Percentiles rank a stretch among this genome's conserved stretches.
Evolutionary conservation across 805 yeast species (phyloP).

Genomic region (Schwanniomyces vanrijiae): DNA sequence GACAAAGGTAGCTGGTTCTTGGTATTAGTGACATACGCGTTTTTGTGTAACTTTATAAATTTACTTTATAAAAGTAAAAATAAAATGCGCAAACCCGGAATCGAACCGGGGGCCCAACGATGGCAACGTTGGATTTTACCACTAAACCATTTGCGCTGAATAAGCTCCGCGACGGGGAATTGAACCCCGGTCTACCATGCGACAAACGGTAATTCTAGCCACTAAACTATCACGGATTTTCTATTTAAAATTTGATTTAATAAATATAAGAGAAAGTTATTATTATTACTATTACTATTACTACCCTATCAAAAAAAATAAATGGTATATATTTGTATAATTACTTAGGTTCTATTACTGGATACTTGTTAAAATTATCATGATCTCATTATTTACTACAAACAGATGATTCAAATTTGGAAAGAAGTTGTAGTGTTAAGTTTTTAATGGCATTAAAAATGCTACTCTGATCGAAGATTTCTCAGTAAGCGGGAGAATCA

Average conservation of each 20-base stretch:
- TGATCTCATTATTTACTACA: not conserved
- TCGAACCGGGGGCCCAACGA: constrained; percentile 12
- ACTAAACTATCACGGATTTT: constrained; percentile 14
- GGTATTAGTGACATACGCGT: not conserved
- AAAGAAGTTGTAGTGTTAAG: not conserved
- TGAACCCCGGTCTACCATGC: constrained; percentile 16
- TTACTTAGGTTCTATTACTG: not conserved
- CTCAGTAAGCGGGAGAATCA: constrained; percentile 77
- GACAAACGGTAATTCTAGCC: constrained; percentile 15
- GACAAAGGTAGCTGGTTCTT: not conserved
- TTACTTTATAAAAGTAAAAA: not conserved
- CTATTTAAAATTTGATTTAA: not conserved
- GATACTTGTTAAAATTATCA: not conserved
- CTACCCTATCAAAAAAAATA: no score
- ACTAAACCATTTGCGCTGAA: constrained; percentile 9
- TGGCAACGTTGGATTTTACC: constrained; percentile 11
- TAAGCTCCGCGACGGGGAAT: constrained; percentile 14
- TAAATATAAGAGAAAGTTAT: not conserved
- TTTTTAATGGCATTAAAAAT: constrained; percentile 33
- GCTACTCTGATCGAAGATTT: constrained; percentile 49
- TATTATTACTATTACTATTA: no score
- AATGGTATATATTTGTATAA: no score
- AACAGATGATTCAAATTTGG: no score
- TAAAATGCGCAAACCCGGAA: constrained; percentile 9
- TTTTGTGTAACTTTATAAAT: constrained; percentile 1